phyloP scores from a whole-genome alignment of 352 stramenopile species.

The Blastocystis sp. region DNA sequence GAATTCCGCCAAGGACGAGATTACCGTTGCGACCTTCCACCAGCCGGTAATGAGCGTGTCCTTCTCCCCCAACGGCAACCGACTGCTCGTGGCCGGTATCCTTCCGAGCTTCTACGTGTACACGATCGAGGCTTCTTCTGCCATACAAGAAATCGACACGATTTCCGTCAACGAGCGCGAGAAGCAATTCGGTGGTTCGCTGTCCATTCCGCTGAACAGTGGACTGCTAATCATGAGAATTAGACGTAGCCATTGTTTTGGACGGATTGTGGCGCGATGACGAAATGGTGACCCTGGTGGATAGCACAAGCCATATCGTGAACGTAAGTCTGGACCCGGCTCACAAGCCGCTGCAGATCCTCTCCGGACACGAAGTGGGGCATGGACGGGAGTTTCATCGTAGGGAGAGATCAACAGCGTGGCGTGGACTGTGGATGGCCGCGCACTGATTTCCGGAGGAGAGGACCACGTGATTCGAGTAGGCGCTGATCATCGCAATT shows the following conservation, averaged over 20 bases:
- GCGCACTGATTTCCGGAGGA: constrained; percentile 19
- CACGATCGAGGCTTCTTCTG: background rate
- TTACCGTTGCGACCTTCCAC: background rate
- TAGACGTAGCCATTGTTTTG: constrained; percentile 38
- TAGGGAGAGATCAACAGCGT: constrained; percentile 61
- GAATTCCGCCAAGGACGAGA: background rate
- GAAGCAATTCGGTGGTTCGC: background rate
- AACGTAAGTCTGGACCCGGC: constrained; percentile 13
- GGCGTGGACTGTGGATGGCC: constrained; percentile 20
- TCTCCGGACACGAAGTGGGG: constrained; percentile 20
- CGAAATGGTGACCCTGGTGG: constrained; percentile 12
- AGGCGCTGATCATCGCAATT: background rate
- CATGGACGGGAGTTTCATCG: background rate
- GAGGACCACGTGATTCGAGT: constrained; percentile 55
- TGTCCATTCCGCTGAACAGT: background rate
- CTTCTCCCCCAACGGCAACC: constrained; percentile 26
- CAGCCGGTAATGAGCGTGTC: constrained; percentile 21
- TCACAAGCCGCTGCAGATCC: constrained; percentile 8
- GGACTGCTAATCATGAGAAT: background rate
- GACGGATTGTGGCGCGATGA: constrained; percentile 38
- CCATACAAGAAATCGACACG: constrained; percentile 29
- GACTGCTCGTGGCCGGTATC: constrained; percentile 10
- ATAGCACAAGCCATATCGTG: constrained; percentile 40
- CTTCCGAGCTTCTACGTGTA: constrained; percentile 55
- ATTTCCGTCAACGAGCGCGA: constrained; percentile 39